A percentile compares a stretch with the other conserved stretches of the same genome.
phyloP scores from a whole-genome alignment of 495 filamentous ascomycete genomes.

The Amphirosellinia nigrospora region DNA sequence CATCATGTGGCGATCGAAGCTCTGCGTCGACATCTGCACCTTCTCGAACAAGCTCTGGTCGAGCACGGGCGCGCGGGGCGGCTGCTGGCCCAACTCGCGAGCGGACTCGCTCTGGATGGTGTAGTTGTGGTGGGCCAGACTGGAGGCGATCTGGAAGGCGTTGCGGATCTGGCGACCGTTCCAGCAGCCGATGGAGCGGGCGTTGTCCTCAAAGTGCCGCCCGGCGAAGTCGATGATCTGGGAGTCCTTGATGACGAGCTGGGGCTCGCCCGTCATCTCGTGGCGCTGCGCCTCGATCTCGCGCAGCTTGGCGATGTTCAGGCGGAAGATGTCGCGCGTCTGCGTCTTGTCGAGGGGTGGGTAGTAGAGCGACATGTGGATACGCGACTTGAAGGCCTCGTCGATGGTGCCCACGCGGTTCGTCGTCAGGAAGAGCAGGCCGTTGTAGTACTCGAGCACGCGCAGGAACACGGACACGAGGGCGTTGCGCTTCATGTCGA shows the following conservation, averaged over 20 bases:
- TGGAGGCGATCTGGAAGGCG: conserved; percentile 65
- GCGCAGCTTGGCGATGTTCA: conserved; percentile 65
- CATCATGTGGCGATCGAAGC: conserved; percentile 31
- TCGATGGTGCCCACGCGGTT: conserved; percentile 58
- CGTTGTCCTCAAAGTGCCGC: conserved; percentile 57
- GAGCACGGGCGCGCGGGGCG: conserved; percentile 35
- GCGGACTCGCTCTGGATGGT: conserved; percentile 51
- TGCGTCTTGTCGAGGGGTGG: conserved; percentile 74
- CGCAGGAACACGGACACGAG: conserved; percentile 61
- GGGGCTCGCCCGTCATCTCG: conserved; percentile 35
- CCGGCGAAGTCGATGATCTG: conserved; percentile 65
- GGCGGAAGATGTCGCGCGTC: conserved; percentile 79
- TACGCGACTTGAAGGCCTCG: conserved; percentile 58
- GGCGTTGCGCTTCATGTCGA: conserved; percentile 56
- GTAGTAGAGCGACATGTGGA: conserved; percentile 53
- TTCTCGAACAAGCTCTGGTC: conserved; percentile 40
- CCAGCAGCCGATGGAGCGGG: conserved; percentile 43
- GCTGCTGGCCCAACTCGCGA: conserved; percentile 33
- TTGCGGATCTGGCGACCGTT: conserved; percentile 65
- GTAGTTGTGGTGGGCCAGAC: conserved; percentile 72
- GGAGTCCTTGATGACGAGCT: conserved; percentile 36
- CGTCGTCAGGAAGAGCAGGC: conserved; percentile 59
- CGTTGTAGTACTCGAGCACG: conserved; percentile 59
- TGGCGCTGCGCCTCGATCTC: conserved; percentile 37
- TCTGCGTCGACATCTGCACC: conserved; percentile 46